phyloP scores from a whole-genome alignment of 371 early-diverging fungal species.

The Actinomortierella wolfii region DNA sequence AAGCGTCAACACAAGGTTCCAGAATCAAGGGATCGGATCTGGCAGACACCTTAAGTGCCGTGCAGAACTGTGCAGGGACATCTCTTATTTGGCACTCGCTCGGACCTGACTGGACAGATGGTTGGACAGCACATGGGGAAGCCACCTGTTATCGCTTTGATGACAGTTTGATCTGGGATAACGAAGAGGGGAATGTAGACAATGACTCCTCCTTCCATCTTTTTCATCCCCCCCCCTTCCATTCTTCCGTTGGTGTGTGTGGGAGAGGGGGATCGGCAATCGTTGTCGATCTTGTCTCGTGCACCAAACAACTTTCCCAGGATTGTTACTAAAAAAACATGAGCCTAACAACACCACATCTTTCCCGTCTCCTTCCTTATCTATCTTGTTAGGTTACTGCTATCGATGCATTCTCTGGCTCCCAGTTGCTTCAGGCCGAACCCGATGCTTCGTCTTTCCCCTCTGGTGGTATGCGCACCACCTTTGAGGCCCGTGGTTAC shows the following conservation, averaged over 20 bases:
- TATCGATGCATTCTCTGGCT: slow-evolving; percentile 92
- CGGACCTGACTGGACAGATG: too few relatives aligned
- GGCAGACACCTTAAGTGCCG: not conserved
- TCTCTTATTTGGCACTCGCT: too few relatives aligned
- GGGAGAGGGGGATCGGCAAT: not conserved
- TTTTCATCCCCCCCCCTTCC: too few relatives aligned
- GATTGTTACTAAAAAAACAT: too few relatives aligned
- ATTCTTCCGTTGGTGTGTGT: too few relatives aligned
- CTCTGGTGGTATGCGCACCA: slow-evolving; percentile 96
- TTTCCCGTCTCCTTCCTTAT: not conserved
- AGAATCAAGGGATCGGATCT: not conserved
- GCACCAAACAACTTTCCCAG: too few relatives aligned
- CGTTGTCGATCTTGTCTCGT: not conserved
- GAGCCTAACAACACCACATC: too few relatives aligned
- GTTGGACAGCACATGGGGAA: too few relatives aligned
- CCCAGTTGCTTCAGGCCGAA: slow-evolving; percentile 96
- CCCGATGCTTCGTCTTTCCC: slow-evolving; percentile 99
- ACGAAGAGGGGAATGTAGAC: too few relatives aligned
- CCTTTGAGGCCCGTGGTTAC: slow-evolving; percentile 99
- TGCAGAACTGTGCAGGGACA: not conserved
- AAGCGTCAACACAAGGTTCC: not conserved
- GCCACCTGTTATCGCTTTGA: too few relatives aligned
- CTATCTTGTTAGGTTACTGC: slow-evolving; percentile 56
- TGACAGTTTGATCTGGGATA: too few relatives aligned
- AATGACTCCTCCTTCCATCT: too few relatives aligned